Conservation (phyloP, 1,284 basidiomycete genomes). For the Lentinula novae-zelandiae region DNA sequence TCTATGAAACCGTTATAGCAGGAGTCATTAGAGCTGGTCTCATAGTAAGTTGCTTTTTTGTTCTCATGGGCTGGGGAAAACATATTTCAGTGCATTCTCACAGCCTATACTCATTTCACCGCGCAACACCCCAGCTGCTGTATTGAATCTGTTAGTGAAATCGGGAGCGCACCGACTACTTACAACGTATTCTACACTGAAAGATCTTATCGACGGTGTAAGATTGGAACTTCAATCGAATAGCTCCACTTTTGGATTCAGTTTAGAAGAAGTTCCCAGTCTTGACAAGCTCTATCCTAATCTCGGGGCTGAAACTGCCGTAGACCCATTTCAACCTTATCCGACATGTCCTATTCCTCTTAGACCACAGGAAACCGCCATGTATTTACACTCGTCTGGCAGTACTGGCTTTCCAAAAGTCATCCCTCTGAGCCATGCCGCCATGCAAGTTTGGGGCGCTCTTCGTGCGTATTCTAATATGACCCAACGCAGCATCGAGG, state of each 20-base stretch:
- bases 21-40: constrained; percentile 27
- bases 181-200: constrained; percentile 24
- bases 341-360: background rate
- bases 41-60: constrained; percentile 21
- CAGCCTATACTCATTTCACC: constrained; percentile 32
- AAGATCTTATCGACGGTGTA: constrained; percentile 23
- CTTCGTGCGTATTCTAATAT: background rate
- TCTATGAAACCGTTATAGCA: constrained; percentile 26
- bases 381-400: constrained; percentile 26
- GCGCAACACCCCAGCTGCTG: constrained; percentile 31
- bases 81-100: background rate
- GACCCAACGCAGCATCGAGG: constrained; percentile 12
- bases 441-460: constrained; percentile 5
- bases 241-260: constrained; percentile 17
- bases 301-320: constrained; percentile 21
- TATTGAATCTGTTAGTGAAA: constrained; percentile 28
- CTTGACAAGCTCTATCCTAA: constrained; percentile 26
- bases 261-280: constrained; percentile 28
- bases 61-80: background rate
- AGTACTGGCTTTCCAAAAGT: constrained; percentile 28
- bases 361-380: constrained; percentile 13
- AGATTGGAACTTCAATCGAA: constrained; percentile 16
- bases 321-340: constrained; percentile 21
- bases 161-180: constrained; percentile 28
- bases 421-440: constrained; percentile 20